Evolutionary conservation across 768 basidiomycete species (phyloP).

Genomic region (Psilocybe cyanescens): DNA sequence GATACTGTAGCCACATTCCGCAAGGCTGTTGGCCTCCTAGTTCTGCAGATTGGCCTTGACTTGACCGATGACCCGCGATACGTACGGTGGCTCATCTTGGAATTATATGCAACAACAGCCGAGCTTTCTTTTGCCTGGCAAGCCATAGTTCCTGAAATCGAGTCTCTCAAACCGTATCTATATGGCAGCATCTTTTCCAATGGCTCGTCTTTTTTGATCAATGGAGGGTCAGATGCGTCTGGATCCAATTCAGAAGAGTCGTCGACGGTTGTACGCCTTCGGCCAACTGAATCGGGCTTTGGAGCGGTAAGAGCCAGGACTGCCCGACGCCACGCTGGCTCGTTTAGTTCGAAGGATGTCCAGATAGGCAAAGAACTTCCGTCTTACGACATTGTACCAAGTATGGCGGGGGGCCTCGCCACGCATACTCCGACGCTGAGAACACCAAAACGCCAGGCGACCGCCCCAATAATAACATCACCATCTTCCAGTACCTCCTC

Average conservation of each 20-base stretch:
- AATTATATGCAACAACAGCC: constrained; percentile 87
- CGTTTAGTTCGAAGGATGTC: constrained; percentile 91
- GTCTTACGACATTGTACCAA: constrained; percentile 56
- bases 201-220: constrained; percentile 18
- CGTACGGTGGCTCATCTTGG: constrained; percentile 82
- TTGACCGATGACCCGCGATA: constrained; percentile 84
- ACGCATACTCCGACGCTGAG: constrained; percentile 46
- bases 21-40: constrained; percentile 85
- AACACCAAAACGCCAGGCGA: constrained; percentile 52
- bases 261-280: constrained; percentile 32
- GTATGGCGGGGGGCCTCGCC: constrained; percentile 38
- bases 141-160: constrained; percentile 70
- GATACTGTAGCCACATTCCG: constrained; percentile 84
- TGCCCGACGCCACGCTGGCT: constrained; percentile 87
- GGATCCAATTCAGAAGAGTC: constrained; percentile 12
- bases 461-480: constrained; percentile 35
- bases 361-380: constrained; percentile 84
- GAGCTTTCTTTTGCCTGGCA: constrained; percentile 91
- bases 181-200: constrained; percentile 33
- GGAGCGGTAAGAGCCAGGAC: constrained; percentile 48
- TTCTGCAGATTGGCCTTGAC: constrained; percentile 78
- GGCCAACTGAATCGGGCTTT: constrained; percentile 25
- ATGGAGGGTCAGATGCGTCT: constrained; percentile 3
- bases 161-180: constrained; percentile 69
- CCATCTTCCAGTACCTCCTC: constrained; percentile 33